Base-by-base conservation (phyloP, 768 basidiomycete species). In the Cyathus striatus region DNA sequence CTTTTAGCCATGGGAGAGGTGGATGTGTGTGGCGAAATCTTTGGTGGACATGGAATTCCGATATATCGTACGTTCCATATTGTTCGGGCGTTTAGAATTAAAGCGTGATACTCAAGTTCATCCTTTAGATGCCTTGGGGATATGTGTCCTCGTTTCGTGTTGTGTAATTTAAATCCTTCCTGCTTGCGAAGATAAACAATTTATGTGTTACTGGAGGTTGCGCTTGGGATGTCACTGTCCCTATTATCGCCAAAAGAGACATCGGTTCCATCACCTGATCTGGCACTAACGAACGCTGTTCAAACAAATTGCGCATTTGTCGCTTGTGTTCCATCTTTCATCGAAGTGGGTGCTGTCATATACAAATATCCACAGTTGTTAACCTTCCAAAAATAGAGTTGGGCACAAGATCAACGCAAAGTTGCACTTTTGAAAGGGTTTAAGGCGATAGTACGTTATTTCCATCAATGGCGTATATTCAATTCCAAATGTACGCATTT, bases 111-210 rank as follows among this genome's bases (percentile, higher is more conserved):
- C 21, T 14, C 6, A 37, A 9, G 9, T 9, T 30, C n/a, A 30
- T 30, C n/a, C n/a, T n/a, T n/a, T 20, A 37, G 35, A 37, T 37
- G n/a, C 21, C 6, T n/a, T 37, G 35, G 35, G 35, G n/a, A n/a
- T n/a, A 37, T 37, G n/a, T 37, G 10, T 37, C 20, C n/a, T 14
- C 35, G 21, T 37, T 37, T 20, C 35, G 35, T n/a, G 35, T 20
- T n/a, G 14, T 20, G 35, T 37, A 20, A 13, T 20, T 10, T 10
- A 37, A 37, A n/a, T 20, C 21, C 10, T 3, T 37, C n/a, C n/a
- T 10, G 21, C n/a, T 10, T 14, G n/a, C 35, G 10, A 10, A n/a
- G 35, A 14, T 14, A 10, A 37, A 14, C 20, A 14, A 20, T 37
- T 20, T 5, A 12, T 32, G 30, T 16, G 21, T 20, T 20, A 10